Evolutionary conservation across 2,329 filamentous ascomycete species (phyloP), one percentile per base, ranked within the genome.

Genomic region (Colletotrichum cuscutae): DNA sequence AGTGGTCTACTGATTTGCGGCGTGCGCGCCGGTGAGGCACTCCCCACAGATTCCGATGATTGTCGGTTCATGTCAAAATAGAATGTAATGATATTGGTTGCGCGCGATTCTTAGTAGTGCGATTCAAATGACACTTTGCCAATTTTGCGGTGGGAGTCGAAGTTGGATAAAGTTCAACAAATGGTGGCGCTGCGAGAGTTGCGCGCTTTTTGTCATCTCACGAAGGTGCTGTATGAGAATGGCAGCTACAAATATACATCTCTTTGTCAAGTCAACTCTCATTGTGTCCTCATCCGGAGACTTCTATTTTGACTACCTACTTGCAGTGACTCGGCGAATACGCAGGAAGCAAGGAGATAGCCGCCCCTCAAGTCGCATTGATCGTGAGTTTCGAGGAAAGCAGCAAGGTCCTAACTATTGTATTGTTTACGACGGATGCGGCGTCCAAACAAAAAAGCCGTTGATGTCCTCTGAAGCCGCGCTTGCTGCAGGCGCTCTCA

Each of bases 151-250:
- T 42, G 52, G 24, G 15, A 58, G 12, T 32, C 15, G n/a, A 52
- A 24, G 19, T 28, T 49, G 42, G 35, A 61, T 26, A 32, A 8
- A 30, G 15, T 30, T 42, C 42, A 26, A 53, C 26, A 57, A 35
- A 32, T 7, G 64, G 26, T 63, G 58, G 30, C 30, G 37, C 30
- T 54, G 30, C 12, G 26, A 59, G 65, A 54, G 8, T 15, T 13
- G 37, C 65, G 59, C 60, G 42, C 49, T 32, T 72, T 70, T 73
- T 73, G 65, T 64, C 65, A 69, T 60, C 59, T 72, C 59, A 69
- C 65, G 37, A 64, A 64, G 42, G 70, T 64, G 65, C 42, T 46
- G 67, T 53, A n/a, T 22, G 42, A 69, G 26, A n/a, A 70, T 46
- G 13, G 54, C 58, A 62, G 61, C 26, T 28, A 49, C 37, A 30